Evolutionary conservation across 2,329 filamentous ascomycete species (phyloP).

Genomic region (Pseudogymnoascus verrucosus): DNA sequence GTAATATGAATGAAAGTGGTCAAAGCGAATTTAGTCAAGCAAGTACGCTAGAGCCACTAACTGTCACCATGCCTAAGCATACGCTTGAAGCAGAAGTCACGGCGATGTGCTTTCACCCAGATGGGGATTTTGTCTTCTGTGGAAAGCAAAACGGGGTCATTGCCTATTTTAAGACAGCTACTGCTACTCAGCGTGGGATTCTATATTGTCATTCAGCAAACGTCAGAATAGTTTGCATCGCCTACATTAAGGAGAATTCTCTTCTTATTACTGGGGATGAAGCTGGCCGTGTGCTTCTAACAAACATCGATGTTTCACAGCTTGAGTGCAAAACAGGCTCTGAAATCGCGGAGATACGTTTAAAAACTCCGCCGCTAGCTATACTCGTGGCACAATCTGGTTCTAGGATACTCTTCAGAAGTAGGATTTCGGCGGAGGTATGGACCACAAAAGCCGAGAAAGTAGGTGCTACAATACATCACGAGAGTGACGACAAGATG

Average conservation of each 20-base stretch:
- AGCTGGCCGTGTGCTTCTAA: conserved; percentile 21
- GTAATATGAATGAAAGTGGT: conserved; percentile 19
- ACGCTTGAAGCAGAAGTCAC: conserved; percentile 20
- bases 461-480: not conserved
- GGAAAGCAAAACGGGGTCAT: conserved; percentile 24
- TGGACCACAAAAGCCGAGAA: not conserved
- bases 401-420: not conserved
- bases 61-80: conserved; percentile 14
- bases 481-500: not conserved
- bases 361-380: not conserved
- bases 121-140: conserved; percentile 20
- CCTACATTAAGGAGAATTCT: conserved; percentile 15
- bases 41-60: not conserved
- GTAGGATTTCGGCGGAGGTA: not conserved
- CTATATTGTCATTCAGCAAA: conserved; percentile 22
- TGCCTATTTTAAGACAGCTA: conserved; percentile 18
- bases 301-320: conserved; percentile 10
- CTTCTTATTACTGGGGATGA: conserved; percentile 26
- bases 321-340: not conserved
- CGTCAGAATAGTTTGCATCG: conserved; percentile 18
- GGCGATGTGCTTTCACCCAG: conserved; percentile 10
- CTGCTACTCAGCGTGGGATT: conserved; percentile 13
- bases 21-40: conserved; percentile 13
- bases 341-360: not conserved
- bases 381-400: not conserved